These are phyloP conservation scores for Furcasterigmium sp. DNA, from an alignment of 2,329 filamentous ascomycete genomes.

Conservation along the genomic window DNA sequence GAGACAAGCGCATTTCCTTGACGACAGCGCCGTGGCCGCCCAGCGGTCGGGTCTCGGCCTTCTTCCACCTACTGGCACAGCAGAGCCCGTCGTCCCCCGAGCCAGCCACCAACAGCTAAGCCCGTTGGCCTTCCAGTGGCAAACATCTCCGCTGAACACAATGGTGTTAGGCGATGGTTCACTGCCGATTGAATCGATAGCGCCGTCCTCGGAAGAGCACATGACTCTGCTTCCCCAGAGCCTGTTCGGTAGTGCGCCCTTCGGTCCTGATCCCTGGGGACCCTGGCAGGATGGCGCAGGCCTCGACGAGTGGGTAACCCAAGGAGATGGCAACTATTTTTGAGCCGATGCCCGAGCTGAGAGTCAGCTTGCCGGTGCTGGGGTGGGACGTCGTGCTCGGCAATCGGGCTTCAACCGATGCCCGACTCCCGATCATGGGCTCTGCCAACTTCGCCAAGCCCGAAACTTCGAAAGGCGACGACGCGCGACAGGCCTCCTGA, in stretches of 20 bases:
- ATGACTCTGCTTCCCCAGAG: background rate
- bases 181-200: too few species aligned
- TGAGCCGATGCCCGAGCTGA: background rate
- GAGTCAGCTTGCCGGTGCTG: too few species aligned
- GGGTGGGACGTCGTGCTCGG: too few species aligned
- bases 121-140: background rate
- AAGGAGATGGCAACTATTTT: background rate
- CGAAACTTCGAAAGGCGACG: too few species aligned
- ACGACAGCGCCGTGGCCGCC: slow-evolving; percentile 28
- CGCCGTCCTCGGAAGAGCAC: background rate
- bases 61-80: too few species aligned
- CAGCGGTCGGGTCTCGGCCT: background rate
- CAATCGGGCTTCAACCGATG: too few species aligned
- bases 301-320: background rate
- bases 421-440: too few species aligned
- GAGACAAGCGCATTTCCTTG: slow-evolving; percentile 30
- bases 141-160: background rate
- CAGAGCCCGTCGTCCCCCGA: too few species aligned
- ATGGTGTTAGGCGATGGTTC: too few species aligned
- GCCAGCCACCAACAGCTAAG: too few species aligned
- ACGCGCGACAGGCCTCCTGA: too few species aligned
- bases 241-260: background rate
- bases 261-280: background rate
- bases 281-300: background rate
- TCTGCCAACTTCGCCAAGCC: too few species aligned